These are phyloP conservation scores for Thecaphora thlaspeos DNA, from an alignment of 1,284 basidiomycete species.

Conservation along the genomic window DNA sequence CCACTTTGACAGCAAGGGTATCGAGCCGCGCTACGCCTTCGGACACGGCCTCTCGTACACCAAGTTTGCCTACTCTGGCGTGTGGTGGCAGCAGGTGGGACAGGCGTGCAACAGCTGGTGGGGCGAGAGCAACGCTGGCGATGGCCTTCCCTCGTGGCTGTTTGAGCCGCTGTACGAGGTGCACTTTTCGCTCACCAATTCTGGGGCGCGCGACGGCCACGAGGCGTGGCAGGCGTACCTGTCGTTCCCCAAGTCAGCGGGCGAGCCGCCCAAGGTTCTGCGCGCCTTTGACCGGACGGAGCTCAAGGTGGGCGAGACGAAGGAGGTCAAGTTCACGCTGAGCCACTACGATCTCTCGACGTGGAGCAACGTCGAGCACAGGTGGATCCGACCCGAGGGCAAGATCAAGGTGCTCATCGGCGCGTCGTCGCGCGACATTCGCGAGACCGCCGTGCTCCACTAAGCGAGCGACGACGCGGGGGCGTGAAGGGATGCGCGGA, in stretches of 20 bases:
- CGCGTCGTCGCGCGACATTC: constrained; percentile 40
- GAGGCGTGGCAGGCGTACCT: constrained; percentile 51
- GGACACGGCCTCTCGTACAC: constrained; percentile 50
- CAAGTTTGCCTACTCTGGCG: constrained; percentile 35
- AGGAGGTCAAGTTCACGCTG: constrained; percentile 25
- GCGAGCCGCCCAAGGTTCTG: constrained; percentile 47
- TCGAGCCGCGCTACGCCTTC: constrained; percentile 44
- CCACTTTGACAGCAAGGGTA: constrained; percentile 35
- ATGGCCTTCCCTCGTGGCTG: constrained; percentile 41
- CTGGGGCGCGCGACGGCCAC: constrained; percentile 35
- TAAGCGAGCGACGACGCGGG: no score
- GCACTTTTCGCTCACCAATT: constrained; percentile 39
- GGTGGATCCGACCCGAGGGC: constrained; percentile 43
- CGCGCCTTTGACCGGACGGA: constrained; percentile 42
- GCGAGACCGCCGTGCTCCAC: constrained; percentile 24
- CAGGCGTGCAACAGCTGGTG: constrained; percentile 34
- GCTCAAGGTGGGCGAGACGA: constrained; percentile 21
- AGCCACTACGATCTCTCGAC: constrained; percentile 42
- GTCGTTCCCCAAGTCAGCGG: constrained; percentile 33
- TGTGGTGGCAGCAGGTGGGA: constrained; percentile 25
- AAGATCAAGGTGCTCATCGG: constrained; percentile 35
- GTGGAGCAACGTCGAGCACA: constrained; percentile 24
- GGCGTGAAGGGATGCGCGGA: no score
- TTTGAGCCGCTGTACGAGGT: constrained; percentile 41
- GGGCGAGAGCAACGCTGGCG: constrained; percentile 17